Evolutionary conservation across 2,329 filamentous ascomycete genomes (phyloP).

Genomic region (Elsinoe arachidis): DNA sequence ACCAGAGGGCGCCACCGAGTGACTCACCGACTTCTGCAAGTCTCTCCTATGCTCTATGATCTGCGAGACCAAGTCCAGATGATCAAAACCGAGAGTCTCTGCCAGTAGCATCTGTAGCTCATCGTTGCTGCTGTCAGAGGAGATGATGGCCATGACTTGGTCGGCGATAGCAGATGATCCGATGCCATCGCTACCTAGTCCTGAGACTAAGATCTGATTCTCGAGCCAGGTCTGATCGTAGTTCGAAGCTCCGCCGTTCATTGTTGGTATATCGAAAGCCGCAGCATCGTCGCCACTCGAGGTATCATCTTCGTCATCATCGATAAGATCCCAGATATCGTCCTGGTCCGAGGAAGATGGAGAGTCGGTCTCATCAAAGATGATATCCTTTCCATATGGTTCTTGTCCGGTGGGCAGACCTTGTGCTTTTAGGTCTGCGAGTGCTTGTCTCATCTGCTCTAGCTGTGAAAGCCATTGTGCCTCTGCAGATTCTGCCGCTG

Average conservation of each 20-base stretch:
- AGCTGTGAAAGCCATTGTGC: slow-evolving; percentile 78
- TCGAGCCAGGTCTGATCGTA: slow-evolving; percentile 62
- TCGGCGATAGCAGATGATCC: slow-evolving; percentile 58
- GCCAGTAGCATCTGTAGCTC: slow-evolving; percentile 86
- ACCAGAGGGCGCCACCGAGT: slow-evolving; percentile 25
- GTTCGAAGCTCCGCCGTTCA: slow-evolving; percentile 22
- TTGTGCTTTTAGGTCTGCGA: slow-evolving; percentile 60
- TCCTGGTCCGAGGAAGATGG: slow-evolving; percentile 57
- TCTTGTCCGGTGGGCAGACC: slow-evolving; percentile 37
- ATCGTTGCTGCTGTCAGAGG: slow-evolving; percentile 62
- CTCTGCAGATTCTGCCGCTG: slow-evolving; percentile 37
- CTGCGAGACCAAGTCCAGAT: slow-evolving; percentile 86
- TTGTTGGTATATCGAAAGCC: slow-evolving; percentile 19
- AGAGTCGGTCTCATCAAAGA: slow-evolving; percentile 58
- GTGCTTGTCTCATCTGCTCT: slow-evolving; percentile 73
- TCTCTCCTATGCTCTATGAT: slow-evolving; percentile 69
- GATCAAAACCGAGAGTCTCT: slow-evolving; percentile 85
- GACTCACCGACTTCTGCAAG: slow-evolving; percentile 46
- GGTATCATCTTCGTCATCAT: slow-evolving; percentile 54
- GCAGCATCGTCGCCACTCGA: slow-evolving; percentile 55
- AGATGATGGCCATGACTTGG: slow-evolving; percentile 67
- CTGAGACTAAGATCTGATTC: slow-evolving; percentile 58
- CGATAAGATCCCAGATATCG: slow-evolving; percentile 89
- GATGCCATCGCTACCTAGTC: slow-evolving; percentile 58
- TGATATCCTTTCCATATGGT: slow-evolving; percentile 48